Evolutionary conservation across 2,329 filamentous ascomycete genomes (phyloP).

Genomic region (Cladosporium oxysporum): DNA sequence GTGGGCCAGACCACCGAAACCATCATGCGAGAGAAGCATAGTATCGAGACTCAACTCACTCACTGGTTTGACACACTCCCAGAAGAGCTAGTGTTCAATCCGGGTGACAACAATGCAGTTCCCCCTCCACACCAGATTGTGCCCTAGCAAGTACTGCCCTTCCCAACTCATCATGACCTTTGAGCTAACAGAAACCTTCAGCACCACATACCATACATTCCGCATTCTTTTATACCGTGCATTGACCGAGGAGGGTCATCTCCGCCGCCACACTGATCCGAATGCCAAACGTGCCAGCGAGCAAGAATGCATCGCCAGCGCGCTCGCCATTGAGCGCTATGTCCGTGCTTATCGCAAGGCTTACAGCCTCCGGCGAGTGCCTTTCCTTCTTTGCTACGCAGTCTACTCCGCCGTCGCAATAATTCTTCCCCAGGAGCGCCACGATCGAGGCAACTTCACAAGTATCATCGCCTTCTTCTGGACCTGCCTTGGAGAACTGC

Average conservation of each 20-base stretch:
- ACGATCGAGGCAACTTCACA: slow-evolving; percentile 3
- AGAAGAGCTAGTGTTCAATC: not conserved
- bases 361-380: slow-evolving; percentile 1
- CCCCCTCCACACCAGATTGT: slow-evolving; percentile 4
- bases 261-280: not conserved
- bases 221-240: not conserved
- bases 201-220: slow-evolving; percentile 5
- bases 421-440: not conserved
- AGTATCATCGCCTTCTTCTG: slow-evolving; percentile 2
- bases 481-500: slow-evolving; percentile 1
- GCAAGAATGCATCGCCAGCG: slow-evolving; percentile 2
- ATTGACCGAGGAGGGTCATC: slow-evolving; percentile 2
- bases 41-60: not conserved
- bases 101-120: not conserved
- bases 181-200: not conserved
- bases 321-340: not conserved
- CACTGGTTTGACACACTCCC: not conserved
- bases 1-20: not conserved
- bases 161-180: too few relatives aligned
- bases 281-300: not conserved
- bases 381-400: slow-evolving; percentile 4
- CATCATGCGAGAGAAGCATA: not conserved
- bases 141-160: not conserved
- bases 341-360: not conserved
- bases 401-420: slow-evolving; percentile 1